Evolutionary conservation across 352 stramenopile species (phyloP).

Genomic region (Achlya hypogyna): DNA sequence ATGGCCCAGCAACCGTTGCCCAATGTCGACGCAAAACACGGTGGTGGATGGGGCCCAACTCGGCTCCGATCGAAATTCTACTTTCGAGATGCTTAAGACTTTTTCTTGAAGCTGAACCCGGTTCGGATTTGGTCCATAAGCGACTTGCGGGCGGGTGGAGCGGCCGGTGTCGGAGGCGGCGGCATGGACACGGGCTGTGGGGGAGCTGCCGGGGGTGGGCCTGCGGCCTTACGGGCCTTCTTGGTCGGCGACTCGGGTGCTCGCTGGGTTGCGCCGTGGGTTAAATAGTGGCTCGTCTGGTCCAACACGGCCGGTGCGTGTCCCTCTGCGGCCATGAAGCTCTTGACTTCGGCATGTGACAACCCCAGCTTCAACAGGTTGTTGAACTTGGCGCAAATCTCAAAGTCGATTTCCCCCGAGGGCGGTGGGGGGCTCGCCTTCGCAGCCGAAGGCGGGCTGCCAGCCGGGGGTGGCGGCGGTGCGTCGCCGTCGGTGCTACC

Average conservation of each 20-base stretch:
- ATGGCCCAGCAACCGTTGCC: too few relatives aligned
- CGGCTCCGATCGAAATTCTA: too few relatives aligned
- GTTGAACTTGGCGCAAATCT: conserved; percentile 10
- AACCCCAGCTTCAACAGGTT: conserved; percentile 12
- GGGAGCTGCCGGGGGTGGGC: background rate
- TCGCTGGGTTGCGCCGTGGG: background rate
- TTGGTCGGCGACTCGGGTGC: conserved; percentile 5
- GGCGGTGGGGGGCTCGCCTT: too few relatives aligned
- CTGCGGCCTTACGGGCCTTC: background rate
- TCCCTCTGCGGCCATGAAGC: conserved; percentile 15
- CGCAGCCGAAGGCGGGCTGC: background rate
- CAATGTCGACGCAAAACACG: too few relatives aligned
- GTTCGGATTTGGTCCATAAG: conserved; percentile 7
- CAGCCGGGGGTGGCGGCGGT: background rate
- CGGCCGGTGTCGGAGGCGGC: background rate
- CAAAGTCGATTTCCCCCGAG: background rate
- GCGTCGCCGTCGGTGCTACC: background rate
- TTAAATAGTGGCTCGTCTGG: background rate
- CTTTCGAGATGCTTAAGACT: background rate
- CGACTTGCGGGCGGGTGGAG: background rate
- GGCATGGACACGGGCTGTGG: background rate
- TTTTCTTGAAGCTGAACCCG: conserved; percentile 6
- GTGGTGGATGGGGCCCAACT: too few relatives aligned
- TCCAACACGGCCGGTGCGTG: background rate
- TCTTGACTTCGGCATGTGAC: conserved; percentile 18